Conservation (phyloP, 208 protist genomes). For the Acanthamoeba quina region DNA sequence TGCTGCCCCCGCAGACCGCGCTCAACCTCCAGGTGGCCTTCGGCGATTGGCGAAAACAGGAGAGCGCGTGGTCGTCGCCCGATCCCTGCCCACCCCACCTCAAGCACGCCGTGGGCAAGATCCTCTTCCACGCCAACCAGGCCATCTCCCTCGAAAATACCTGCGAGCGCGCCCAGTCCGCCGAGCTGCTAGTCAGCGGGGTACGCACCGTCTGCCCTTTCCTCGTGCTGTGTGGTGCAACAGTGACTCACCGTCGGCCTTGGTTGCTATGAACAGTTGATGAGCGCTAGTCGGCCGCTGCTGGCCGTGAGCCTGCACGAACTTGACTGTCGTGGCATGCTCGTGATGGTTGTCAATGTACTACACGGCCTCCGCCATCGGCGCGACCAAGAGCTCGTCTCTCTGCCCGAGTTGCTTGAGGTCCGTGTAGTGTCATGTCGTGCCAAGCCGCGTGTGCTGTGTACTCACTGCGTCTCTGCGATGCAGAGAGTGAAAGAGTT, state of each 20-base stretch:
- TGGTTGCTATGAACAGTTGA: neutral
- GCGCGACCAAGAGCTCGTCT: too few species aligned
- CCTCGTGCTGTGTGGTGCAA: too few species aligned
- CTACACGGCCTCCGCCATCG: neutral
- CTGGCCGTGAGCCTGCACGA: neutral
- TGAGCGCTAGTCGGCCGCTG: neutral
- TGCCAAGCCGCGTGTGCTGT: too few species aligned
- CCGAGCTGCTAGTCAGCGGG: neutral
- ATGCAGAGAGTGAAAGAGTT: neutral
- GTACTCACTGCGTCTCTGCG: too few species aligned
- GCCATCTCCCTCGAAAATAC: neutral
- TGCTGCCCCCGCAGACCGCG: too few species aligned
- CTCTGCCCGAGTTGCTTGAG: too few species aligned
- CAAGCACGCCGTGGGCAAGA: neutral
- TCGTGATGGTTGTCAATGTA: neutral
- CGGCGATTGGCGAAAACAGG: neutral
- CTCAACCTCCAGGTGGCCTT: neutral
- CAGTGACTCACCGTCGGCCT: neutral
- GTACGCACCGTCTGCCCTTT: too few species aligned
- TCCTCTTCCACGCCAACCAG: neutral
- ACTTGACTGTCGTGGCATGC: neutral
- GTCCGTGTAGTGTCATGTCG: too few species aligned
- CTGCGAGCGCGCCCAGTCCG: neutral
- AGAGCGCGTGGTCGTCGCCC: neutral
- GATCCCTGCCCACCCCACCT: neutral